These are phyloP conservation scores for Ottelia alismoides DNA, from an alignment of 106 monocot species.

Conservation along the genomic window DNA sequence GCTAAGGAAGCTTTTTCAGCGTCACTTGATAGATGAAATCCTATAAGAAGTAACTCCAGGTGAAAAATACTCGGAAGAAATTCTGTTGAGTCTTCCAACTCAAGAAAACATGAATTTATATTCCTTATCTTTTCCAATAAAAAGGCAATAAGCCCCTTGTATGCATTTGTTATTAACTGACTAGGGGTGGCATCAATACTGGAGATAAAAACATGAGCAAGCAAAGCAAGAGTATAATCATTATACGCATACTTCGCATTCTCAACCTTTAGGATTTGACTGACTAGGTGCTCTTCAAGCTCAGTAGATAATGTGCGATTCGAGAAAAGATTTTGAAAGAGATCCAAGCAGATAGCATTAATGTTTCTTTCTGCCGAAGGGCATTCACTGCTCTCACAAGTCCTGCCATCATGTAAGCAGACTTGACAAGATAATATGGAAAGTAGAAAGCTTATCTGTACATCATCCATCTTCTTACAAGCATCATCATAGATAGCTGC, in stretches of 20 bases:
- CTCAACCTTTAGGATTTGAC: constrained; percentile 57
- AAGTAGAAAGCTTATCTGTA: constrained; percentile 46
- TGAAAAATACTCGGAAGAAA: constrained; percentile 70
- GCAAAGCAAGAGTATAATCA: constrained; percentile 50
- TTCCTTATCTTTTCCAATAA: constrained; percentile 35
- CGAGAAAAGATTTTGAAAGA: constrained; percentile 54
- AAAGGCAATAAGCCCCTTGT: constrained; percentile 33
- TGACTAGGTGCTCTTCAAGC: constrained; percentile 54
- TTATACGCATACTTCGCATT: constrained; percentile 58
- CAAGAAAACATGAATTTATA: constrained; percentile 14
- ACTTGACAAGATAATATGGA: constrained; percentile 36
- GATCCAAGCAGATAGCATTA: constrained; percentile 63
- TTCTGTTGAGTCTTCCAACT: constrained; percentile 30
- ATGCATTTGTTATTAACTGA: constrained; percentile 32
- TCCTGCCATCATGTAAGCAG: constrained; percentile 32
- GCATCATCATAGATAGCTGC: constrained; percentile 43
- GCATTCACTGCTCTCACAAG: constrained; percentile 6
- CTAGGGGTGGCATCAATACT: constrained; percentile 14
- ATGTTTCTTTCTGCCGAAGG: constrained; percentile 15
- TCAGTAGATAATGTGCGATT: constrained; percentile 27
- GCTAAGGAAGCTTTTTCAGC: constrained; percentile 42
- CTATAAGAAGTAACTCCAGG: constrained; percentile 74
- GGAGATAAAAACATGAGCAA: constrained; percentile 53
- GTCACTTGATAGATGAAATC: constrained; percentile 66
- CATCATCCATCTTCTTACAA: constrained; percentile 38